These are phyloP conservation scores for Skeletonema tropicum DNA, from an alignment of 108 stramenopile genomes.

Conservation along the genomic window DNA sequence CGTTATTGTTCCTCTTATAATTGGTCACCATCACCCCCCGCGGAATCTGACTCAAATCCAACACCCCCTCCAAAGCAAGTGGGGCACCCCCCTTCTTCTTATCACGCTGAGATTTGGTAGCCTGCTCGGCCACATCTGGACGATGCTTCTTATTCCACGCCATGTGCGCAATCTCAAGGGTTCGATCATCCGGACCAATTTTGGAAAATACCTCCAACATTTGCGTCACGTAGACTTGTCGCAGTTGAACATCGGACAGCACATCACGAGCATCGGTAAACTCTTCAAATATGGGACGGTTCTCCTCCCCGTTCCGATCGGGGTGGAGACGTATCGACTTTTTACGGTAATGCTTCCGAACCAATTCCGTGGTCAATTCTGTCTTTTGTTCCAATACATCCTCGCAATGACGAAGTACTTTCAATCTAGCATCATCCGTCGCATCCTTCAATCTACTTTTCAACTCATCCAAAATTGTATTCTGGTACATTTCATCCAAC, in stretches of 20 bases:
- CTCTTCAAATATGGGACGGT: slow-evolving; percentile 32
- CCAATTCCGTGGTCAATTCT: slow-evolving; percentile 7
- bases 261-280: slow-evolving; percentile 44
- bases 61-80: slow-evolving; percentile 30
- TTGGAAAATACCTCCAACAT: slow-evolving; percentile 25
- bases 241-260: slow-evolving; percentile 13
- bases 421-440: slow-evolving; percentile 5
- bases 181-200: neutral
- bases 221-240: slow-evolving; percentile 25
- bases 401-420: slow-evolving; percentile 11
- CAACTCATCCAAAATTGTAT: slow-evolving; percentile 18
- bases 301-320: slow-evolving; percentile 46
- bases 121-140: slow-evolving; percentile 23
- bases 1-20: neutral
- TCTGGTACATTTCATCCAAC: slow-evolving; percentile 30
- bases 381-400: slow-evolving; percentile 14
- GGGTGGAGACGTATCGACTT: slow-evolving; percentile 39
- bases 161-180: slow-evolving; percentile 8
- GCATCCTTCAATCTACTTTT: slow-evolving; percentile 9
- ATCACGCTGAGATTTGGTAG: neutral
- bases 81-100: slow-evolving; percentile 17
- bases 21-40: slow-evolving; percentile 22
- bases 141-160: slow-evolving; percentile 32
- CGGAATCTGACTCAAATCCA: slow-evolving; percentile 24
- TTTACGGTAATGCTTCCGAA: slow-evolving; percentile 41